Conservation (phyloP, 2,329 filamentous ascomycete species). For the Fusarium sp. region DNA sequence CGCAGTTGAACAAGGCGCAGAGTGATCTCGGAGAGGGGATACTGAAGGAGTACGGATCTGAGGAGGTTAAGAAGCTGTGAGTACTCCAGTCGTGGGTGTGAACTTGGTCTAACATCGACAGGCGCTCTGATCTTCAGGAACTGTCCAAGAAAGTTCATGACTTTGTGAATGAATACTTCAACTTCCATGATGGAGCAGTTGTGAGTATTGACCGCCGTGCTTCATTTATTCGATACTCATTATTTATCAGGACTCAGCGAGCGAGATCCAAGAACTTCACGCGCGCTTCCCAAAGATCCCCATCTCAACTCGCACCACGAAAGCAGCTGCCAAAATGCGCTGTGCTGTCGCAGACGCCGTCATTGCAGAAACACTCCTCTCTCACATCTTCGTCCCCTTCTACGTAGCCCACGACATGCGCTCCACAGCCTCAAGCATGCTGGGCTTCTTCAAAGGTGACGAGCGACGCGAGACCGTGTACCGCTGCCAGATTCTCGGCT, state of each 20-base stretch:
- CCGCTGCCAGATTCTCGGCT: constrained; percentile 47
- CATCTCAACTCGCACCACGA: constrained; percentile 40
- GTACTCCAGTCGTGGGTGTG: not conserved
- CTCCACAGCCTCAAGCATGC: constrained; percentile 34
- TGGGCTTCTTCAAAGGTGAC: constrained; percentile 45
- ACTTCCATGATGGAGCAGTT: constrained; percentile 41
- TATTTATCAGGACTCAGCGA: constrained; percentile 26
- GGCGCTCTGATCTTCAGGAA: constrained; percentile 43
- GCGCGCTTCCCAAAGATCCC: constrained; percentile 44
- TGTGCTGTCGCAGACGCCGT: constrained; percentile 49
- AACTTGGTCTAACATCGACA: constrained; percentile 14
- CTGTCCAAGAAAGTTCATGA: constrained; percentile 44
- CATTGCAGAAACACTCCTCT: constrained; percentile 41
- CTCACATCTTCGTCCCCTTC: constrained; percentile 49
- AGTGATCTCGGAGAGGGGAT: constrained; percentile 43
- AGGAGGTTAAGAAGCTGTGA: constrained; percentile 44
- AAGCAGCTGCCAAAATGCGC: constrained; percentile 44
- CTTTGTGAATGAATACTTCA: constrained; percentile 48
- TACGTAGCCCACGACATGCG: constrained; percentile 41
- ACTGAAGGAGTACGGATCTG: constrained; percentile 34
- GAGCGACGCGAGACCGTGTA: constrained; percentile 45
- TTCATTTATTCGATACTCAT: not conserved
- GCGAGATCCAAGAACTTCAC: constrained; percentile 45
- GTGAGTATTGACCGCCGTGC: not conserved
- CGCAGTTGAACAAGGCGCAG: constrained; percentile 39